Evolutionary conservation across 2,329 filamentous ascomycete species (phyloP).

Genomic region (Parastagonospora nodorum): DNA sequence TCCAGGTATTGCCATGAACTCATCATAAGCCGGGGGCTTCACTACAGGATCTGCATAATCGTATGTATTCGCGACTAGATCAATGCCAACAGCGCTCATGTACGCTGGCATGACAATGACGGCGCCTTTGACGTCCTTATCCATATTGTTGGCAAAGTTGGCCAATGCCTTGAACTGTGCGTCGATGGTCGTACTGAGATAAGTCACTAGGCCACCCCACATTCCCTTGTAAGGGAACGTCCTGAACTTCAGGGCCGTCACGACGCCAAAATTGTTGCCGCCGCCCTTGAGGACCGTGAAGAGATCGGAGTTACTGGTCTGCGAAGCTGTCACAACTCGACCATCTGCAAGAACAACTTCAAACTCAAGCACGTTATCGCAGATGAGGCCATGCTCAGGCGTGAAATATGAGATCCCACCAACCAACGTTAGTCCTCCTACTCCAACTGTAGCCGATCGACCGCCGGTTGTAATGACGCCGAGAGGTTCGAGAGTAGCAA

Average conservation of each 20-base stretch:
- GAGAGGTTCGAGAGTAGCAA: slow-evolving; percentile 25
- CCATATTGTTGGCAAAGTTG: slow-evolving; percentile 24
- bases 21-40: slow-evolving; percentile 23
- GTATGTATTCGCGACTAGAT: slow-evolving; percentile 27
- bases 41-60: slow-evolving; percentile 24
- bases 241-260: slow-evolving; percentile 34
- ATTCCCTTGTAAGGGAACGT: slow-evolving; percentile 28
- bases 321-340: slow-evolving; percentile 24
- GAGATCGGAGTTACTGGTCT: slow-evolving; percentile 30
- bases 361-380: slow-evolving; percentile 39
- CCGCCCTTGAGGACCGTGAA: slow-evolving; percentile 42
- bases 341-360: slow-evolving; percentile 43
- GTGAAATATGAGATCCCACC: slow-evolving; percentile 40
- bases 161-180: slow-evolving; percentile 28
- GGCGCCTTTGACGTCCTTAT: slow-evolving; percentile 20
- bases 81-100: slow-evolving; percentile 12
- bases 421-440: slow-evolving; percentile 31
- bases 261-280: slow-evolving; percentile 42
- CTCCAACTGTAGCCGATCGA: slow-evolving; percentile 28
- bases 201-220: slow-evolving; percentile 44
- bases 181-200: slow-evolving; percentile 19
- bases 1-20: slow-evolving; percentile 30
- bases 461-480: slow-evolving; percentile 30
- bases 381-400: slow-evolving; percentile 31
- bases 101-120: slow-evolving; percentile 27